Evolutionary conservation across 2,329 filamentous ascomycete genomes (phyloP), one percentile per base, ranked within the genome.

Genomic region (Colletotrichum sp.): DNA sequence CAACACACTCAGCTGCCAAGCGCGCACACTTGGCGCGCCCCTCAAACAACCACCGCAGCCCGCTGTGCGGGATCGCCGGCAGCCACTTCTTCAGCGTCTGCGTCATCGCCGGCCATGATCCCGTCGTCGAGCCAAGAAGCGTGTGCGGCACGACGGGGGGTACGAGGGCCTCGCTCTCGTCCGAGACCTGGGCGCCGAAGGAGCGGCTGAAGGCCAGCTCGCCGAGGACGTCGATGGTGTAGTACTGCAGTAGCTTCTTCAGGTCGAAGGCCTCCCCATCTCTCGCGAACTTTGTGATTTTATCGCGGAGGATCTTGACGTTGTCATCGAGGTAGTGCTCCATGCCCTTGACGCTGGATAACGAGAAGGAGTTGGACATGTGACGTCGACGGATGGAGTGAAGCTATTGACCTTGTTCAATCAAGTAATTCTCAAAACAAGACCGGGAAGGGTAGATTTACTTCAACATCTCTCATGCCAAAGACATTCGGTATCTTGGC

Each of bases 91-190:
- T 83, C n/a, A 84, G 76, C 1, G 60, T 77, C 6, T 62, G 60
- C 1, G 79, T 79, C 79, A 82, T 82, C 6, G 59, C 60, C 15
- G 79, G 80, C 81, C 80, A 83, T 2, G 81, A 77, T 3, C 81
- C 83, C 3, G 80, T 82, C 0, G 78, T 78, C 4, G 81, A 79
- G 6, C 81, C 83, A 3, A 84, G 78, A 0, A 84, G 70, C 18
- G 79, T 83, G 64, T 85, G 83, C 16, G 83, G 83, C 13, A 80
- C 75, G 22, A 85, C 80, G 1, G 83, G 83, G 1, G 83, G 83
- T 1, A 84, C 77, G 18, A 77, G 77, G 15, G 72, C 60, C 55
- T 81, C 81, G 59, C n/a, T 22, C n/a, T 84, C 82, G 26, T 79
- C 77, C 2, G 79, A 76, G 16, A 76, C 57, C 67, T 84, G 83